Percentiles rank a stretch among this genome's conserved stretches.
These are phyloP conservation scores for Colletotrichum melonis DNA, from an alignment of 2,329 filamentous ascomycete species.

Conservation along the genomic window DNA sequence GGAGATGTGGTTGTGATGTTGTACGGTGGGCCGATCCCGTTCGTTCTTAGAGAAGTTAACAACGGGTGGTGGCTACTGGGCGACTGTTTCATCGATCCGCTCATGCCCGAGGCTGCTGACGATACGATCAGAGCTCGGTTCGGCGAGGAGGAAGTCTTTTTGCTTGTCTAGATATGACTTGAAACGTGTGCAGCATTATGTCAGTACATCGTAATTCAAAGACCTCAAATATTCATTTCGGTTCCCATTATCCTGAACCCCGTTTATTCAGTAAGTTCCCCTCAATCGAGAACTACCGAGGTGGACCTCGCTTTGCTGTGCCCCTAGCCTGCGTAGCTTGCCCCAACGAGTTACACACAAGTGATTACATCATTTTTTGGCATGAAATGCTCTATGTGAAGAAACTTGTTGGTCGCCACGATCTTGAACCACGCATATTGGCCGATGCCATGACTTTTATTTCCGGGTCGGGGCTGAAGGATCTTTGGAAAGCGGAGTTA, in stretches of 20 bases:
- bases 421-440: neutral
- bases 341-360: neutral
- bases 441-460: neutral
- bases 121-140: neutral
- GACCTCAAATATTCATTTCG: neutral
- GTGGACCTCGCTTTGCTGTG: neutral
- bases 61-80: constrained; percentile 13
- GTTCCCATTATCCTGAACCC: neutral
- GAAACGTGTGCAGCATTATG: neutral
- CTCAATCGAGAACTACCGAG: neutral
- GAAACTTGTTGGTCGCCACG: neutral
- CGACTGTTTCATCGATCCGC: constrained; percentile 1
- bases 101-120: constrained; percentile 12
- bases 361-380: constrained; percentile 20
- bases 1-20: constrained; percentile 4
- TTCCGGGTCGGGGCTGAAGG: neutral
- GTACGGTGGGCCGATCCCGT: neutral
- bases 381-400: neutral
- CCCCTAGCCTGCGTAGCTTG: neutral
- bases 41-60: neutral
- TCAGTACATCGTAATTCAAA: neutral
- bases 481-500: neutral
- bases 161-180: neutral
- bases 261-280: neutral
- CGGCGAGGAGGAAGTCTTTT: neutral